Percentiles rank a stretch among this genome's conserved stretches.
Conservation (phyloP, 345 rosid genomes). For the Raphanus sativus region DNA sequence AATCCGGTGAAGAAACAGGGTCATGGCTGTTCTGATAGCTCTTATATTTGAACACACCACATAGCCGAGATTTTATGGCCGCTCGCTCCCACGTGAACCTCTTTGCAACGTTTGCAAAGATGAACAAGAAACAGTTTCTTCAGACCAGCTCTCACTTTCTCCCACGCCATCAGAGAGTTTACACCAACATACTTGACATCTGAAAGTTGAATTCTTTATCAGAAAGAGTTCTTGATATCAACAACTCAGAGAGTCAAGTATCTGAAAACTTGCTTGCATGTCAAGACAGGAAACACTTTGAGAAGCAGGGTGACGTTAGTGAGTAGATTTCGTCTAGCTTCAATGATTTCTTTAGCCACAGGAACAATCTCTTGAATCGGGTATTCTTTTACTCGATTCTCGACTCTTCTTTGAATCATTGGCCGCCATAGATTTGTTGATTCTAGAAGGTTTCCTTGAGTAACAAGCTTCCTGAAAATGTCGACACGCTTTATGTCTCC, state of each 20-base stretch:
- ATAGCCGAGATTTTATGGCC: slow-evolving; percentile 77
- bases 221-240: neutral
- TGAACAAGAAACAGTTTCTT: slow-evolving; percentile 48
- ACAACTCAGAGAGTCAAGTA: neutral
- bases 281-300: slow-evolving; percentile 50
- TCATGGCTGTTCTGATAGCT: slow-evolving; percentile 44
- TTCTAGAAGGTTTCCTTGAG: slow-evolving; percentile 29
- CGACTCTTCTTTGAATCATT: slow-evolving; percentile 70
- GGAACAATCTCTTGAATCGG: slow-evolving; percentile 44
- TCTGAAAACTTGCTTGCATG: slow-evolving; percentile 59
- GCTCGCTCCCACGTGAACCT: slow-evolving; percentile 75
- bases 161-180: slow-evolving; percentile 71
- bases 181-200: slow-evolving; percentile 52
- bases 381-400: neutral
- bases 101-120: slow-evolving; percentile 70
- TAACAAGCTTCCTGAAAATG: neutral
- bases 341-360: slow-evolving; percentile 12
- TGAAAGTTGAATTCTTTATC: slow-evolving; percentile 25
- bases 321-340: slow-evolving; percentile 51
- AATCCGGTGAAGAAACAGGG: neutral
- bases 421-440: slow-evolving; percentile 71
- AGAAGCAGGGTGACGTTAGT: slow-evolving; percentile 62
- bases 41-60: slow-evolving; percentile 80
- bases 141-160: slow-evolving; percentile 39
- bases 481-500: neutral